Evolutionary conservation across 768 basidiomycete genomes (phyloP).

Genomic region (Tylopilus plumbeoviolaceoides): DNA sequence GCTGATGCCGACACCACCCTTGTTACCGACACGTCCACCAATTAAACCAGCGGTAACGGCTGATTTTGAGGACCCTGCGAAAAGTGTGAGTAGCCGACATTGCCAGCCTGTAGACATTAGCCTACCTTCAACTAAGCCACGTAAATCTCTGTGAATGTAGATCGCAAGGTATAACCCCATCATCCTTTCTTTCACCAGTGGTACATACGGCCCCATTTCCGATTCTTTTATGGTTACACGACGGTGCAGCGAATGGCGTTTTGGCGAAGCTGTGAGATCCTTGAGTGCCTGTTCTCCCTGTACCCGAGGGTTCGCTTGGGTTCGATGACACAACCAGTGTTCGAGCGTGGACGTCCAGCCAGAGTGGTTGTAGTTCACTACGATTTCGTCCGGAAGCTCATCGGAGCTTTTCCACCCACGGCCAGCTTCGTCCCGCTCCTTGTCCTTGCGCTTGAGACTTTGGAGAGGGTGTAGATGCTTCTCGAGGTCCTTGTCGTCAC

Average conservation of each 20-base stretch:
- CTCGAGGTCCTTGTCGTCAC: conserved; percentile 31
- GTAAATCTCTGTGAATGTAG: conserved; percentile 71
- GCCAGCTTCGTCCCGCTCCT: conserved; percentile 33
- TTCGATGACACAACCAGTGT: conserved; percentile 58
- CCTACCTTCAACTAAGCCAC: conserved; percentile 57
- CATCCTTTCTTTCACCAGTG: conserved; percentile 84
- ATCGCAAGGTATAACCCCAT: conserved; percentile 84
- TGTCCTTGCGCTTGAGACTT: conserved; percentile 34
- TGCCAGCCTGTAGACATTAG: background rate
- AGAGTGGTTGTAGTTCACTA: conserved; percentile 29
- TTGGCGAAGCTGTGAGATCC: conserved; percentile 38
- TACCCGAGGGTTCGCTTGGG: conserved; percentile 22
- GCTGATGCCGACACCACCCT: conserved; percentile 89
- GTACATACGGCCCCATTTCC: conserved; percentile 72
- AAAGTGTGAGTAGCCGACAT: background rate
- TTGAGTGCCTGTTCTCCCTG: conserved; percentile 19
- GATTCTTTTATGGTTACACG: conserved; percentile 40
- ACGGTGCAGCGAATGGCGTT: conserved; percentile 42
- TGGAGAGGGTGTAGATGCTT: conserved; percentile 25
- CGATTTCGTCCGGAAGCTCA: conserved; percentile 32
- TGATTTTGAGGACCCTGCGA: conserved; percentile 66
- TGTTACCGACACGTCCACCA: conserved; percentile 89
- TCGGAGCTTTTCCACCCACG: conserved; percentile 35
- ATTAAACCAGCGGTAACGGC: conserved; percentile 87
- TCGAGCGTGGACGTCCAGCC: conserved; percentile 80